Evolutionary conservation across 2,329 filamentous ascomycete species (phyloP), one percentile per base, ranked within the genome.

Genomic region (Penicillium sp.): DNA sequence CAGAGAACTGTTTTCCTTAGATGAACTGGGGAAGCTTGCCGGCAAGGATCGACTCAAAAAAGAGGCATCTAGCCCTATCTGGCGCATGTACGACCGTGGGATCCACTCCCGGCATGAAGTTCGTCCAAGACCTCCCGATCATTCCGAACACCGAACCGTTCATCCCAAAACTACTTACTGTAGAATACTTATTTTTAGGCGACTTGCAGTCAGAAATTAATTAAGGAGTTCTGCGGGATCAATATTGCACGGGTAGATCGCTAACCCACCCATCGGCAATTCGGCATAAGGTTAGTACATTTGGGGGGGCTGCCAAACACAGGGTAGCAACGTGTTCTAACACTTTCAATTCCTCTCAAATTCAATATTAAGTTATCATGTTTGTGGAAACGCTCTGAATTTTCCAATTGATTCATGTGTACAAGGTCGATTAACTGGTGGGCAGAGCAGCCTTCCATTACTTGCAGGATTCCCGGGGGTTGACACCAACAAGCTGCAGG

Each of bases 111-210:
- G 12, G 23, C 29, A 42, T 42, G 39, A 24, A 29, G 39, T 42
- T 42, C 39, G 39, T 42, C 39, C 15, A 29, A 30, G 34, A 27
- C 34, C 20, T 8, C 37, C 39, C 39, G 23, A 42, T 42, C 24
- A 42, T 42, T 29, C 39, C 39, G 39, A 42, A 29, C 39, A n/a
- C 39, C 39, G 39, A 42, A 42, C 39, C 39, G 39, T 42, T 42
- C 39, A 29, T 42, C 23, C 21, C 20, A 42, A 42, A 42, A 15
- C 23, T 42, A 18, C 10, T 18, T 42, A 10, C 24, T n/a, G 39
- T 29, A 12, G 15, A 42, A 4, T 42, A 42, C 39, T 42, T 42
- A 40, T 42, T 42, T 41, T 42, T 42, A 42, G 39, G 39, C 20
- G 15, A n/a, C 8, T 29, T 42, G n/a, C 2, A 18, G 39, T 29